Evolutionary conservation across 2,329 filamentous ascomycete species (phyloP), one percentile per base, ranked within the genome.

Genomic region (Aspergillus neoniger): DNA sequence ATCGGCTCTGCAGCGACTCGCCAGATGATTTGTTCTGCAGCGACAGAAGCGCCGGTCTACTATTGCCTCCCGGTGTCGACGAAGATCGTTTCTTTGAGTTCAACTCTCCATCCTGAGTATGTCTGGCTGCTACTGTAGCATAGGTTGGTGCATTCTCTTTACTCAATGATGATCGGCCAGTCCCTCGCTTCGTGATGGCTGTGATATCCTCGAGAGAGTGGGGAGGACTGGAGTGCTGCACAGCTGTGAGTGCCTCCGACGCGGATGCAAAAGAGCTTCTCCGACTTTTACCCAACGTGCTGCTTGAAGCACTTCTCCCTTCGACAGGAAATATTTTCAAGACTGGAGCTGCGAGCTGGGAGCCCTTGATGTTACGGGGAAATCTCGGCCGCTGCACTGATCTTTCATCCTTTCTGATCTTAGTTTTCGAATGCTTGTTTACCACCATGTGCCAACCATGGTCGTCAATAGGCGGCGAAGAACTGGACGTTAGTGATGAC

Each of bases 161-260:
- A 1, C 63, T 62, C 1, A 47, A 21, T 12, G 51, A 44, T 19
- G 50, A 41, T 43, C 60, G 58, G 39, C 28, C 60, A 44, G 47
- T 21, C 21, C 28, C 51, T 47, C 30, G 54, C 12, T 60, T 61
- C 41, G 28, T 59, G 48, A 49, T 38, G 49, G 59, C 61, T 44
- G 28, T 59, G 44, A 49, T 38, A 51, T 60, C 68, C 61, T 62
- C 58, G 48, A 64, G 66, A 19, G 47, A 50, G 30, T 41, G 66
- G 3, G 74, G 67, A n/a, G 73, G 72, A 55, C 73, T 79, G 5
- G 68, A 68, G 36, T 71, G 69, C 47, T 78, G 76, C 15, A 80
- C 72, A 1, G 76, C 72, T 5, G 74, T 68, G 5, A 81, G 66
- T 14, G 75, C 72, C 58, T 72, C 71, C 30, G 76, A 74, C 4